Percentiles rank a stretch among this genome's conserved stretches.
phyloP scores from a whole-genome alignment of 139 green algal genomes.

The Klebsormidium nitens region DNA sequence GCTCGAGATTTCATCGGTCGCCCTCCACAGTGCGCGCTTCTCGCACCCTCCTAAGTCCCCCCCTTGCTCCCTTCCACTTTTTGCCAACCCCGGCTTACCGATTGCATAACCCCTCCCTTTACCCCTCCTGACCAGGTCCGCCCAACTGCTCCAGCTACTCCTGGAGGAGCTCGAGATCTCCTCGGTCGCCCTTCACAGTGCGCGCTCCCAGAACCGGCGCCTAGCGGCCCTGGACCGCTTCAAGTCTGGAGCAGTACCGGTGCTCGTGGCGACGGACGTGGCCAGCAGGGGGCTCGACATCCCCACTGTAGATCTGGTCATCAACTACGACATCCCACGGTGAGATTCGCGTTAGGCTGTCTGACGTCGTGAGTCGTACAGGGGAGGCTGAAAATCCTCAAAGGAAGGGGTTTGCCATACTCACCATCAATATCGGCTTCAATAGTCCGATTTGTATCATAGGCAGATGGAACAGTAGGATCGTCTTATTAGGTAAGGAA shows the following conservation, averaged over 20 bases:
- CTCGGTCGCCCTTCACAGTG: conserved; percentile 32
- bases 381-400: too few relatives aligned
- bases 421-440: too few relatives aligned
- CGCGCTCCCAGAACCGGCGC: conserved; percentile 67
- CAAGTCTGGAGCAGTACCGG: conserved; percentile 27
- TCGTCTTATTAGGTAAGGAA: too few relatives aligned
- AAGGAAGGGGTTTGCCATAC: too few relatives aligned
- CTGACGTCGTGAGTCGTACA: too few relatives aligned
- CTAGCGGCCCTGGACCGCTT: conserved; percentile 71
- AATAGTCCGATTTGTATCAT: too few relatives aligned
- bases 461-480: too few relatives aligned
- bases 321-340: conserved; percentile 49
- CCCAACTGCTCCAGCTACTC: conserved; percentile 54
- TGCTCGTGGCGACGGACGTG: conserved; percentile 75
- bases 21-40: conserved; percentile 43
- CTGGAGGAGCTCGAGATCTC: conserved; percentile 72
- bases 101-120: too few relatives aligned
- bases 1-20: conserved; percentile 57
- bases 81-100: too few relatives aligned
- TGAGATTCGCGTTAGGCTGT: background rate
- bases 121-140: conserved; percentile 23
- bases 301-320: conserved; percentile 45
- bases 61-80: too few relatives aligned
- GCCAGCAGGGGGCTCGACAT: conserved; percentile 47
- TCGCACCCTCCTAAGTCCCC: too few relatives aligned